phyloP scores from a whole-genome alignment of 2,329 filamentous ascomycete genomes.

The Leptographium galeiforme region DNA sequence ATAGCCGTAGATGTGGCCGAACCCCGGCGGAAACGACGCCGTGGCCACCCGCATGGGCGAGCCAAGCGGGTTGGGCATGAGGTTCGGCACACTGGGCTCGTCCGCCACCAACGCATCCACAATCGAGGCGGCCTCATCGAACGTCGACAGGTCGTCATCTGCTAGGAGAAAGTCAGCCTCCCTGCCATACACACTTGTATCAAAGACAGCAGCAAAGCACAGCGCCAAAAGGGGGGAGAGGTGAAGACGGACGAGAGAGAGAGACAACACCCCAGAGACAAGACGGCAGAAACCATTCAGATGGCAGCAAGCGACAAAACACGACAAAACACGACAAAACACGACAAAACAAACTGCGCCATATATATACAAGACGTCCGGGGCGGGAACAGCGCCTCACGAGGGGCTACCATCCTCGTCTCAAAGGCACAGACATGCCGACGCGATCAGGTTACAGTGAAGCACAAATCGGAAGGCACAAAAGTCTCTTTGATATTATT shows the following conservation, averaged over 20 bases:
- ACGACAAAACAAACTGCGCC: neutral
- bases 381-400: neutral
- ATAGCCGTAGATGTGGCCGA: conserved; percentile 16
- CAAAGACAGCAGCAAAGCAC: neutral
- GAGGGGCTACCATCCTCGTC: neutral
- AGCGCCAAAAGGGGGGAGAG: neutral
- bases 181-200: neutral
- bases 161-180: neutral
- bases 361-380: neutral
- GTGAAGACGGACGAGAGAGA: neutral
- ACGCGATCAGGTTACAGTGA: conserved; percentile 1
- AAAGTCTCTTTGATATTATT: conserved; percentile 1
- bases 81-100: conserved; percentile 16
- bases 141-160: conserved; percentile 50
- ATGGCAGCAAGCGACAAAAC: neutral
- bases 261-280: neutral
- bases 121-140: conserved; percentile 48
- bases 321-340: neutral
- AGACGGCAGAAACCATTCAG: no score
- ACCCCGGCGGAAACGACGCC: conserved; percentile 29
- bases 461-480: neutral
- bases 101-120: conserved; percentile 59
- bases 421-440: neutral
- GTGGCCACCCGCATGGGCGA: conserved; percentile 17
- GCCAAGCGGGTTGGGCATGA: conserved; percentile 12